Conservation (phyloP, 2,329 filamentous ascomycete genomes). For the Aspergillus sp. region DNA sequence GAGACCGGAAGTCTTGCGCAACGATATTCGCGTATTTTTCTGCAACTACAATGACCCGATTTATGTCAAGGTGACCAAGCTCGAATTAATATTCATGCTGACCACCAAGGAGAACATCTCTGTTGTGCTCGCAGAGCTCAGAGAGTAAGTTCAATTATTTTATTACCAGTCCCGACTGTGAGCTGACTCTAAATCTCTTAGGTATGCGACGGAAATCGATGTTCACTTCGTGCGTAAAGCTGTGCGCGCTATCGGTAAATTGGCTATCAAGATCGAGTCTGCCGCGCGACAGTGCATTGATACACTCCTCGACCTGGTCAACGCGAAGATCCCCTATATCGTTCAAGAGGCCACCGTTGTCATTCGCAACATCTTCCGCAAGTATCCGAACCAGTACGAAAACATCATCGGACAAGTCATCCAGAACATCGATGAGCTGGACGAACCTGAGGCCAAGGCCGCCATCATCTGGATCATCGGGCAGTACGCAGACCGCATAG, state of each 20-base stretch:
- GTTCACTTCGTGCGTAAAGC: conserved; percentile 98
- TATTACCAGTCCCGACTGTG: neutral
- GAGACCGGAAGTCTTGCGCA: conserved; percentile 86
- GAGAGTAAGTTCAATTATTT: conserved; percentile 63
- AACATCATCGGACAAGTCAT: conserved; percentile 94
- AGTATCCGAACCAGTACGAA: conserved; percentile 98
- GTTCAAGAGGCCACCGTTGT: conserved; percentile 98
- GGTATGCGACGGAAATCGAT: conserved; percentile 93
- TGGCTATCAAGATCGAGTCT: conserved; percentile 98
- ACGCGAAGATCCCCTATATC: conserved; percentile 98
- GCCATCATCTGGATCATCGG: conserved; percentile 99
- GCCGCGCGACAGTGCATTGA: conserved; percentile 90
- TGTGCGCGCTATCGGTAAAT: conserved; percentile 92
- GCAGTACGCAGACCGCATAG: conserved; percentile 94
- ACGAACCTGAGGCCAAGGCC: conserved; percentile 96
- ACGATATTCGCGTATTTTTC: conserved; percentile 98
- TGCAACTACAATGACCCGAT: conserved; percentile 99
- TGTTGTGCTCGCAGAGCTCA: conserved; percentile 87
- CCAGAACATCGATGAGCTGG: conserved; percentile 91
- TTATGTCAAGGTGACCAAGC: conserved; percentile 98
- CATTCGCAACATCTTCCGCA: conserved; percentile 98
- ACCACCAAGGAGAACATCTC: conserved; percentile 94
- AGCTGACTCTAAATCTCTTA: conserved; percentile 22
- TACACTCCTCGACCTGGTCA: conserved; percentile 84
- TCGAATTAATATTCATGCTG: conserved; percentile 98